Evolutionary conservation across 345 rosid genomes (phyloP), one percentile per base, ranked within the genome.

Genomic region (Kernera saxatilis): DNA sequence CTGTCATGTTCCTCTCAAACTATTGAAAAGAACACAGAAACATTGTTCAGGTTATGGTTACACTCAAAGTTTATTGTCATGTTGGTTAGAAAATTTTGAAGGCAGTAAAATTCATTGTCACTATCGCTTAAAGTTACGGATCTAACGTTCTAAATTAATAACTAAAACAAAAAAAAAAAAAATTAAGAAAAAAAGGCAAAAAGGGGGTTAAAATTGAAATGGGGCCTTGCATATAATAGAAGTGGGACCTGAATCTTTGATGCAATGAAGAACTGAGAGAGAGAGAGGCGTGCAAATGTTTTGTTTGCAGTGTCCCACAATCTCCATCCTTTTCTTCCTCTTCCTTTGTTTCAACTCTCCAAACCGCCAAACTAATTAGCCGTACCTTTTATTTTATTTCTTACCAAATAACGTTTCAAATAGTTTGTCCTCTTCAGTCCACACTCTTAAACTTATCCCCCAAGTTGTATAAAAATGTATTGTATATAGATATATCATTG

Each of bases 341-440:
- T 30, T 48, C n/a, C 25, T 74, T 60, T 69, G 66, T 60, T 69
- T 69, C 78, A 52, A 75, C 70, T 22, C 43, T 62, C 8, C 69
- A 39, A 75, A 68, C 78, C 78, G 69, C 79, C 79, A 75, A 75
- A 69, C 74, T 25, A n/a, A n/a, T n/a, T 53, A 69, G 52, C 70
- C 74, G 58, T 53, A 29, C 74, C 70, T 52, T 68, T 62, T 41
- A 7, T 57, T 39, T 55, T 19, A 11, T 50, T 12, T 32, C 15
- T 22, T 15, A 29, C 44, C 18, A 5, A 7, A 40, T 51, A 40
- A 46, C 14, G 2, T 37, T 49, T 39, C 29, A 15, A 19, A 40
- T 39, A 9, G 14, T 50, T 49, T 51, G 18, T 51, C 53, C 30
- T 40, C 35, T 49, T n/a, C 37, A 46, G 19, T 25, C 11, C 37